These are phyloP conservation scores for Alternaria panax DNA, from an alignment of 2,329 filamentous ascomycete species.

Conservation along the genomic window DNA sequence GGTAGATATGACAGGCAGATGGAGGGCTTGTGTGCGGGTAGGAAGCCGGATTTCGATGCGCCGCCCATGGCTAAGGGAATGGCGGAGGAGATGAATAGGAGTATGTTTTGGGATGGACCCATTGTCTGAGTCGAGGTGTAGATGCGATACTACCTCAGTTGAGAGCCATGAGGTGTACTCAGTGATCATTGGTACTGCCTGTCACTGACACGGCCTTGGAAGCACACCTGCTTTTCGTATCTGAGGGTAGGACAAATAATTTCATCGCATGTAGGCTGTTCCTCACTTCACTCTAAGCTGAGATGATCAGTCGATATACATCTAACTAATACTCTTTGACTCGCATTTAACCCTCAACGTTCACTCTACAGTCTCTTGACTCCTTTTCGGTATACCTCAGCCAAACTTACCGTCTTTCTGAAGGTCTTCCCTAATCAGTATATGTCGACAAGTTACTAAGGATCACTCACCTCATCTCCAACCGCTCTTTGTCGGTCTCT, in stretches of 20 bases:
- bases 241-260: neutral
- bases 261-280: neutral
- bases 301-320: no score
- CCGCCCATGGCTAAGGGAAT: constrained; percentile 40
- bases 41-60: constrained; percentile 25
- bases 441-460: no score
- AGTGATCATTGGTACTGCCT: neutral
- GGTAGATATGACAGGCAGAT: neutral
- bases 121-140: constrained; percentile 24
- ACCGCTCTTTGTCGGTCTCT: no score
- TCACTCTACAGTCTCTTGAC: no score
- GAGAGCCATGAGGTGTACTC: no score
- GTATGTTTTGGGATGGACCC: constrained; percentile 40
- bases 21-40: constrained; percentile 27
- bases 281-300: no score
- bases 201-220: neutral
- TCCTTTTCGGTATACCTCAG: no score
- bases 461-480: no score
- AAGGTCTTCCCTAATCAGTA: no score
- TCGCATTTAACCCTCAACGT: no score
- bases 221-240: neutral
- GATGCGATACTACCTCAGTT: neutral
- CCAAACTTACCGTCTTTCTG: no score
- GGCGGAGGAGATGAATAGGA: constrained; percentile 38
- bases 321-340: no score